phyloP scores from a whole-genome alignment of 2,329 filamentous ascomycete species.

The Colletotrichum plurivorum region DNA sequence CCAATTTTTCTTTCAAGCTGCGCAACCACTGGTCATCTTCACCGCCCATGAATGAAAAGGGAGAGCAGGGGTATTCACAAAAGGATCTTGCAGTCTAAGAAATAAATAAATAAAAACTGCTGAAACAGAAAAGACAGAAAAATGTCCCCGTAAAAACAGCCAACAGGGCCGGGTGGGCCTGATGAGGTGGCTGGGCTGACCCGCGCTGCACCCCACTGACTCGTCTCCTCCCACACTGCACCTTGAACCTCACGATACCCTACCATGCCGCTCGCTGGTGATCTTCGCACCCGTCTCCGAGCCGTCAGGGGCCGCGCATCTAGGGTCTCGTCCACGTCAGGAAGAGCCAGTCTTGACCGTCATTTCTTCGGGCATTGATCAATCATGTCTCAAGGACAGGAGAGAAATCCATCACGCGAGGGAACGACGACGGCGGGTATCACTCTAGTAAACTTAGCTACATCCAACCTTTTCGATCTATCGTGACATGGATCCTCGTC shows the following conservation, averaged over 20 bases:
- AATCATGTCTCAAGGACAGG: background rate
- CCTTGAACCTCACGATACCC: too few relatives aligned
- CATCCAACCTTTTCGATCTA: constrained; percentile 8
- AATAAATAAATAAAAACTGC: too few relatives aligned
- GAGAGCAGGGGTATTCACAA: too few relatives aligned
- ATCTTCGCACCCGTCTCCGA: background rate
- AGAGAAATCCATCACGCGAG: background rate
- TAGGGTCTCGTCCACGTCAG: background rate
- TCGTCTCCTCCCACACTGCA: background rate
- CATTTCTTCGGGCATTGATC: background rate
- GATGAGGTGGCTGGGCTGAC: constrained; percentile 21
- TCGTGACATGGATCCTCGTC: constrained; percentile 8
- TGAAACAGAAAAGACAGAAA: too few relatives aligned
- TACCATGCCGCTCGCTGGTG: too few relatives aligned
- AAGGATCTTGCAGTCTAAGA: too few relatives aligned
- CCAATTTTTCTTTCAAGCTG: too few relatives aligned
- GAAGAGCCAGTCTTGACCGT: background rate
- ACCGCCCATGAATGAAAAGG: too few relatives aligned
- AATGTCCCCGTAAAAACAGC: background rate
- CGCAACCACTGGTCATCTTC: too few relatives aligned
- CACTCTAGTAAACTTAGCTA: constrained; percentile 22
- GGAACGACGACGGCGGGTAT: constrained; percentile 3
- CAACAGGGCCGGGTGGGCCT: background rate
- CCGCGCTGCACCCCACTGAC: constrained; percentile 13
- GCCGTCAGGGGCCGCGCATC: background rate